Percentiles rank a stretch among this genome's conserved stretches.
Conservation (phyloP, 495 filamentous ascomycete species). For the Cercophora scortea region DNA sequence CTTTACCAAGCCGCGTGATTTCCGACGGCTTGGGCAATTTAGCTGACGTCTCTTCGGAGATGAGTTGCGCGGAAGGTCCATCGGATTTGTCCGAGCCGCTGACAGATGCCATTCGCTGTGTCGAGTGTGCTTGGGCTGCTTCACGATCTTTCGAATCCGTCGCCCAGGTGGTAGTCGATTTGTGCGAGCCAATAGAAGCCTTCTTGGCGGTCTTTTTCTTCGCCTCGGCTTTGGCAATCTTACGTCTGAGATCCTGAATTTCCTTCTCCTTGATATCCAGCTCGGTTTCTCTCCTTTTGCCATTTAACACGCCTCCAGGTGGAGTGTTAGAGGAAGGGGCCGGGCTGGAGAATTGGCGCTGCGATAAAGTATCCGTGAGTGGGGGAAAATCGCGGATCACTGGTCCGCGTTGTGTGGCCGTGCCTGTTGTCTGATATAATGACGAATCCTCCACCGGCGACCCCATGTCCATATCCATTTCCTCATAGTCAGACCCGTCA, state of each 20-base stretch:
- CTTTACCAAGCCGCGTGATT: conserved; percentile 4
- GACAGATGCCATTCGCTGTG: not conserved
- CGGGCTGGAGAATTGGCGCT: conserved; percentile 31
- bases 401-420: conserved; percentile 21
- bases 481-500: conserved; percentile 36
- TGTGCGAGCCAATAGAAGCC: conserved; percentile 11
- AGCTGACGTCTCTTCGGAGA: conserved; percentile 11
- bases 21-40: conserved; percentile 14
- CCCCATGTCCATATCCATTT: conserved; percentile 44
- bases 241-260: conserved; percentile 66
- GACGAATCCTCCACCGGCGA: conserved; percentile 33
- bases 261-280: conserved; percentile 58
- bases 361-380: conserved; percentile 29
- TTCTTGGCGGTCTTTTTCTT: conserved; percentile 33
- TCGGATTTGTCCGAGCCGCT: conserved; percentile 8
- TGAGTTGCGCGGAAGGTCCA: conserved; percentile 11
- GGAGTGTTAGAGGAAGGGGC: conserved; percentile 31
- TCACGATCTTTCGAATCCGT: conserved; percentile 26
- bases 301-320: conserved; percentile 11
- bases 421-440: conserved; percentile 11
- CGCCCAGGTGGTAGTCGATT: conserved; percentile 18
- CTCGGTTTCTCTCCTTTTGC: conserved; percentile 34
- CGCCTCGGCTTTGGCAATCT: conserved; percentile 70
- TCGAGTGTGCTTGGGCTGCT: not conserved
- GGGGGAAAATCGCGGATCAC: conserved; percentile 38